Base-by-base conservation (phyloP, 805 yeast species). In the Pichia pseudocactophila region DNA sequence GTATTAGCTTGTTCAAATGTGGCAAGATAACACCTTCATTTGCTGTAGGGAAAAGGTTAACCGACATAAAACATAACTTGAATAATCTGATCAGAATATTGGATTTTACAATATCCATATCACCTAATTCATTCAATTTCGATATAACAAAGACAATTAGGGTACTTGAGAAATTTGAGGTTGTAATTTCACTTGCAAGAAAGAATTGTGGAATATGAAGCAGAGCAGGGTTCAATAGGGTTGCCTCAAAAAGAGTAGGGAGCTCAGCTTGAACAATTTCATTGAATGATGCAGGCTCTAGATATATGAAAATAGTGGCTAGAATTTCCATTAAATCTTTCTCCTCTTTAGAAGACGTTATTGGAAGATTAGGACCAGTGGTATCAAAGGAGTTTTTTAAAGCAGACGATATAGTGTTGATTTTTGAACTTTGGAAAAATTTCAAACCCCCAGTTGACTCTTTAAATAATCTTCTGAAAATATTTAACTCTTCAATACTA, bases 61-160 rank as follows among this genome's bases (percentile, higher is more conserved):
- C 97, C 3, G 96, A 88, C 95, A 90, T 87, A 62, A 92, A 90
- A 52, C 96, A 87, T 32, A 92, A 67, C 61, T 89, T 90, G 75
- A 88, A 92, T 34, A 94, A 66, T 44, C 97, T 69, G 18, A 88
- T 83, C 50, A 92, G 64, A 42, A 92, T 81, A 53, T 84, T 85
- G 0, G 95, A 78, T 51, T 79, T 80, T 27, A 82, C 73, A 30
- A 80, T 70, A 55, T 87, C 89, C 32, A 82, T 78, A 45, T 83
- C 80, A 2, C 97, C 98, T 17, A 94, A 66, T 41, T 80, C 85
- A 18, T 75, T 78, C 40, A 94, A 64, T 50, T 84, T 82, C 0
- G 79, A 69, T 53, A 79, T 79, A 50, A 90, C 68, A 58, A 87
- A 89, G 4, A 82, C 72, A 22, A 92, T 74, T 54, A 92, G 65